Evolutionary conservation across 169 alveolate genomes (phyloP).

Genomic region (Besnoitia besnoiti): DNA sequence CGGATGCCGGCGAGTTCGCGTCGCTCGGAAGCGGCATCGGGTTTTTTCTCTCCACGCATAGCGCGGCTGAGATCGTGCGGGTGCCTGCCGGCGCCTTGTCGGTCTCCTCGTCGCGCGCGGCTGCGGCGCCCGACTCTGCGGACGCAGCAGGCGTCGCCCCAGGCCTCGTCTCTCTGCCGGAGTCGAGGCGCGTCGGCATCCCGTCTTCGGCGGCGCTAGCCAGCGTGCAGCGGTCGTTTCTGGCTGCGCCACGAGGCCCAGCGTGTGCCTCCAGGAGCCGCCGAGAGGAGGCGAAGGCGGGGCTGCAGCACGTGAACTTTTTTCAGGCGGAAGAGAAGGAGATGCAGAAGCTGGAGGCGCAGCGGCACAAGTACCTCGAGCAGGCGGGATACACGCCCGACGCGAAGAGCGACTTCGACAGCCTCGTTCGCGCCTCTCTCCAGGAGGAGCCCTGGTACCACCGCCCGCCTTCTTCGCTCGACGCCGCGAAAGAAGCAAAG

Average conservation of each 20-base stretch:
- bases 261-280: not conserved
- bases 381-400: conserved; percentile 45
- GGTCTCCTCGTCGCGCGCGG: not conserved
- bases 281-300: not conserved
- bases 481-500: not conserved
- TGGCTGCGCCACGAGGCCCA: not conserved
- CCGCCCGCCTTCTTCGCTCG: not conserved
- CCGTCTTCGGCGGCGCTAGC: not conserved
- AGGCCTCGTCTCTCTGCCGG: too few relatives aligned
- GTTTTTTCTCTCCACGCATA: not conserved
- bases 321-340: conserved; percentile 66
- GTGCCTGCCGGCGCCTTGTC: not conserved
- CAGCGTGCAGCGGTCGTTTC: not conserved
- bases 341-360: conserved; percentile 70
- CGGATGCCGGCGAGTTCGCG: not conserved
- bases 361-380: conserved; percentile 48
- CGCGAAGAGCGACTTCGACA: conserved; percentile 56
- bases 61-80: not conserved
- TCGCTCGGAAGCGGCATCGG: not conserved
- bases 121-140: too few relatives aligned
- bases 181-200: too few relatives aligned
- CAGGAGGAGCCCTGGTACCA: not conserved
- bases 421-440: not conserved
- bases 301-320: conserved; percentile 32
- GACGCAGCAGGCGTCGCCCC: too few relatives aligned